Evolutionary conservation across 2,329 filamentous ascomycete species (phyloP), one percentile per base, ranked within the genome.

Genomic region (Pyrenophora tritici-repentis): DNA sequence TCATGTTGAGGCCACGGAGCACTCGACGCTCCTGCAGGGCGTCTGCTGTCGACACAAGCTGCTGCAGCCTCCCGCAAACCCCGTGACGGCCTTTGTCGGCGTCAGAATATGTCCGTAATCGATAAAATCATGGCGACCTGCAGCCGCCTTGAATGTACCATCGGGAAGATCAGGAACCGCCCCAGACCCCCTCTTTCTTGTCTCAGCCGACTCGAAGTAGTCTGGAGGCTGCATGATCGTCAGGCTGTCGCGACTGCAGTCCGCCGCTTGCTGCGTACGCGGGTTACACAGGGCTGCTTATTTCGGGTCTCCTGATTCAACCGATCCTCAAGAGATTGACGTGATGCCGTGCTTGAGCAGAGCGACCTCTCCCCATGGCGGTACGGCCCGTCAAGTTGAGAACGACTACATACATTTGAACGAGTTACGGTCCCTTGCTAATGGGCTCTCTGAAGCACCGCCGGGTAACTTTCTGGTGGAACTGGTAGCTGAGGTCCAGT

Each of bases 51-150:
- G 63, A 65, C 55, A 65, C 66, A 66, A 59, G 46, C 54, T 45
- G 47, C 58, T 73, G 71, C 71, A 71, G 70, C 69, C 69, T 73
- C 69, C 70, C 70, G 70, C 53, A 41, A 46, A 61, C 55, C 62
- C 64, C 67, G 63, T 70, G 66, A 71, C 61, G 56, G 55, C 55
- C 40, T 66, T 60, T 57, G 48, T 53, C 55, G 58, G 58, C 60
- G 52, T 62, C 63, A 64, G 67, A 70, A 58, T 55, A 68, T 59
- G 48, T 47, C 52, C 66, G 55, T 47, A 52, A 55, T 59, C 54
- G 49, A 61, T 47, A 62, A 53, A 60, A 53, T 65, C 59, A 67
- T 72, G 67, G 66, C 68, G 55, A 62, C 63, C 59, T 68, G 69
- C 69, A 73, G 66, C 60, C 64, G 61, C 53, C 60, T 63, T 59